Evolutionary conservation across 177 flowering plant species (phyloP).

Genomic region (Vitis hybrid): DNA sequence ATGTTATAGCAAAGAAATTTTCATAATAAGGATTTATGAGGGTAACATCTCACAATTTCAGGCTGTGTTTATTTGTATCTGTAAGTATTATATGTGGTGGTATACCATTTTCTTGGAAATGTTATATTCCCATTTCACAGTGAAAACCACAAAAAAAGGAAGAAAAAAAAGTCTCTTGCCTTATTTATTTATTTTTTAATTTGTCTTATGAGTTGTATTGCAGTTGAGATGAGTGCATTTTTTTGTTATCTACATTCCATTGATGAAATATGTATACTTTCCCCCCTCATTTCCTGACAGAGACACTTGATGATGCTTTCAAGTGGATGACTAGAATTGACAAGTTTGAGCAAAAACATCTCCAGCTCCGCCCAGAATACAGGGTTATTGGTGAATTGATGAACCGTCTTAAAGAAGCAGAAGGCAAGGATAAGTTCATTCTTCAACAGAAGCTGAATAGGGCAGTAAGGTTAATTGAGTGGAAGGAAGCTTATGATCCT

Average conservation of each 20-base stretch:
- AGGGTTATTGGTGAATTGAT: conserved; percentile 88
- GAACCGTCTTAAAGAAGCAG: conserved; percentile 68
- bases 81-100: no score
- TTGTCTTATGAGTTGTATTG: no score
- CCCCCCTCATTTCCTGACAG: conserved; percentile 26
- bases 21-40: no score
- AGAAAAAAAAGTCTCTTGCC: no score
- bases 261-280: neutral
- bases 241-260: neutral
- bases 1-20: no score
- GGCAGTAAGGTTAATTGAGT: conserved; percentile 62
- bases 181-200: no score
- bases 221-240: neutral
- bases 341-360: conserved; percentile 79
- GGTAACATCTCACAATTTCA: no score
- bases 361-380: conserved; percentile 63
- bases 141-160: no score
- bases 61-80: no score
- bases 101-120: no score
- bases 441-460: conserved; percentile 77
- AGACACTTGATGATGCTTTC: conserved; percentile 72
- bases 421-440: conserved; percentile 81
- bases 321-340: conserved; percentile 80
- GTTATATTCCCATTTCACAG: no score
- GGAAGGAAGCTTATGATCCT: conserved; percentile 88